Percentiles rank a stretch among this genome's conserved stretches.
These are phyloP conservation scores for Fusarium secorum DNA, from an alignment of 2,329 filamentous ascomycete species.

Conservation along the genomic window DNA sequence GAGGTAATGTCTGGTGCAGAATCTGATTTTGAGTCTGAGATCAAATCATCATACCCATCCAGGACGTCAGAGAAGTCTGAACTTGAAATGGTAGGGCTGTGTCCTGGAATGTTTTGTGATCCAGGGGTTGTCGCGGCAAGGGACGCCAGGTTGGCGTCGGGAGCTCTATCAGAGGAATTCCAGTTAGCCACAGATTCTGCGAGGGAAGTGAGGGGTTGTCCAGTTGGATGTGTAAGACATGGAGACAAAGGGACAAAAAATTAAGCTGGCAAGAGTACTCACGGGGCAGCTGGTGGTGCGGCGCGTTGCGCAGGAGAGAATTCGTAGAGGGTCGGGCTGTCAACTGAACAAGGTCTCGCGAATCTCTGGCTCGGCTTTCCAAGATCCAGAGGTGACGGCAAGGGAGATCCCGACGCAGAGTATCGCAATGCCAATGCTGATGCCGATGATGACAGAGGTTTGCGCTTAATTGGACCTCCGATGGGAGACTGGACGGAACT, in stretches of 20 bases:
- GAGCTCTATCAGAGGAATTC: slow-evolving; percentile 39
- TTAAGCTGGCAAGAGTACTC: slow-evolving; percentile 29
- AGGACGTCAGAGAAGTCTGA: slow-evolving; percentile 53
- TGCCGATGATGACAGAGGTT: slow-evolving; percentile 65
- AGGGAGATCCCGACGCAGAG: slow-evolving; percentile 38
- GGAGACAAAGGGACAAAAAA: slow-evolving; percentile 7
- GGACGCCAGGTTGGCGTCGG: slow-evolving; percentile 38
- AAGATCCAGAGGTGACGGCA: slow-evolving; percentile 51
- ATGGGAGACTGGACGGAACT: slow-evolving; percentile 31
- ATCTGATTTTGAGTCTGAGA: slow-evolving; percentile 47
- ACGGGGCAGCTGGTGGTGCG: slow-evolving; percentile 36
- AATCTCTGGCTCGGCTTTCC: slow-evolving; percentile 62
- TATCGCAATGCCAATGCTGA: slow-evolving; percentile 37
- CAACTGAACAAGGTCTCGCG: slow-evolving; percentile 62
- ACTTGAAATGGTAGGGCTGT: slow-evolving; percentile 55
- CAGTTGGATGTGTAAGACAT: slow-evolving; percentile 14
- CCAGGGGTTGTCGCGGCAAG: slow-evolving; percentile 32
- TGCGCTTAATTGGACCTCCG: slow-evolving; percentile 60
- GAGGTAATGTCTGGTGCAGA: slow-evolving; percentile 39
- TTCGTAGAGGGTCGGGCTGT: slow-evolving; percentile 70
- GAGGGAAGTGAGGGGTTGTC: slow-evolving; percentile 2
- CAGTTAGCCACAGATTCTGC: slow-evolving; percentile 40
- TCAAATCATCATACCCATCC: slow-evolving; percentile 55
- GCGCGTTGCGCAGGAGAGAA: slow-evolving; percentile 51
- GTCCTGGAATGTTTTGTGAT: slow-evolving; percentile 51